Conservation (phyloP, 257 asterid genomes). For the Solanum sejunctum region DNA sequence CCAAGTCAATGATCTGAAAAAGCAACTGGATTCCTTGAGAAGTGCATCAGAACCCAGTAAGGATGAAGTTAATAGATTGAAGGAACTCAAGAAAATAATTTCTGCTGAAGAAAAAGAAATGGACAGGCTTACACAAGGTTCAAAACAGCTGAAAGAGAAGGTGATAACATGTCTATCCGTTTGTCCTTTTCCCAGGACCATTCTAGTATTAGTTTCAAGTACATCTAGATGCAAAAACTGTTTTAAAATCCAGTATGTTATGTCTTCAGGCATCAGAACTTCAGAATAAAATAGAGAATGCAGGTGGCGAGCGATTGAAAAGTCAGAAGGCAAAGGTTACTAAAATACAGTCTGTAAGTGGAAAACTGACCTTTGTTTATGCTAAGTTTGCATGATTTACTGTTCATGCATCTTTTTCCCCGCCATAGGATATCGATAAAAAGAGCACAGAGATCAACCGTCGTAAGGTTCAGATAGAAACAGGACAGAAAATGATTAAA, state of each 20-base stretch:
- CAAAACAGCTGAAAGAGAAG: slow-evolving; percentile 79
- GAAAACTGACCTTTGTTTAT: background rate
- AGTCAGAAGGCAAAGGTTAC: slow-evolving; percentile 56
- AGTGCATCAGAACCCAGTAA: slow-evolving; percentile 53
- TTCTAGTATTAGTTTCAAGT: background rate
- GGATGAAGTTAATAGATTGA: slow-evolving; percentile 57
- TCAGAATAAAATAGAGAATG: slow-evolving; percentile 87
- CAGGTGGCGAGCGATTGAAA: slow-evolving; percentile 83
- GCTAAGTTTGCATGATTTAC: background rate
- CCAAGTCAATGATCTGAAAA: slow-evolving; percentile 48
- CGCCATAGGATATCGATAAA: slow-evolving; percentile 60
- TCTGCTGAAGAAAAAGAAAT: slow-evolving; percentile 75
- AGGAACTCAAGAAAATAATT: slow-evolving; percentile 45
- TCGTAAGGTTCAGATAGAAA: slow-evolving; percentile 68
- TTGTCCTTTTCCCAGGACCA: background rate
- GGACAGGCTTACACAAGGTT: slow-evolving; percentile 55
- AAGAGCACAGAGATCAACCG: slow-evolving; percentile 78
- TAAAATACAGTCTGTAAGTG: slow-evolving; percentile 77
- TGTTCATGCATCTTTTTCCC: background rate
- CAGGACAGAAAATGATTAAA: slow-evolving; percentile 63
- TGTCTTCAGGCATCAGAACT: slow-evolving; percentile 59
- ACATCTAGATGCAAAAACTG: background rate
- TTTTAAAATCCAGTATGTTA: background rate
- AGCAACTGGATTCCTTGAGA: slow-evolving; percentile 60
- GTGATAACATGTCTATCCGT: slow-evolving; percentile 15